Evolutionary conservation across 2,329 filamentous ascomycete species (phyloP), one percentile per base, ranked within the genome.

Genomic region (Neofusicoccum parvum): DNA sequence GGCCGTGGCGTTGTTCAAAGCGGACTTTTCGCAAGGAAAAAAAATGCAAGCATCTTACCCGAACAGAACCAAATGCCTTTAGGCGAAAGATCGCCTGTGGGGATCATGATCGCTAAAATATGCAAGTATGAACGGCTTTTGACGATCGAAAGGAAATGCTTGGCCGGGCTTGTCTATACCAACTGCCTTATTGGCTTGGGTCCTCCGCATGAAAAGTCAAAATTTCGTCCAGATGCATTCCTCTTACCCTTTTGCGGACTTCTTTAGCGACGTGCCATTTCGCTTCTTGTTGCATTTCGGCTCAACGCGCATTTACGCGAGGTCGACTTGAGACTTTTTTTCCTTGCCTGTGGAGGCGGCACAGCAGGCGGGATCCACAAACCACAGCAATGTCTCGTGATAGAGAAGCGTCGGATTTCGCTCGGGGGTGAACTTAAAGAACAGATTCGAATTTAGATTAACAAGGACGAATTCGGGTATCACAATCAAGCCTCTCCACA

Each of bases 81-180:
- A 14, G 43, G 41, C 32, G 56, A 32, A 60, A 23, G 56, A 60
- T 60, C 56, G 48, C 34, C 56, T 60, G 56, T 60, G 56, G 37
- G 37, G 56, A 60, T 60, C 56, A 34, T 5, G 23, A 37, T 60
- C 56, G 56, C 56, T 60, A 48, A 48, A 60, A 48, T 27, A 27
- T 48, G 56, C 56, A 60, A 6, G 27, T 60, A 37, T 27, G 56
- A 20, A 32, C 37, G 37, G n/a, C 10, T 36, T 32, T 46, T 12
- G 43, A 36, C 23, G 43, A 48, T 37, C 34, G 23, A 60, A 2
- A 17, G 56, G 41, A 48, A 48, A 60, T 45, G 27, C 56, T 60
- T 48, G 56, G 41, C 56, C 56, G 41, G 3, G 10, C 32, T 48
- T 46, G 43, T 14, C 41, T 20, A 60, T 45, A 45, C 45, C 39